Evolutionary conservation across 345 rosid genomes (phyloP).

Genomic region (Limnanthes douglasii): DNA sequence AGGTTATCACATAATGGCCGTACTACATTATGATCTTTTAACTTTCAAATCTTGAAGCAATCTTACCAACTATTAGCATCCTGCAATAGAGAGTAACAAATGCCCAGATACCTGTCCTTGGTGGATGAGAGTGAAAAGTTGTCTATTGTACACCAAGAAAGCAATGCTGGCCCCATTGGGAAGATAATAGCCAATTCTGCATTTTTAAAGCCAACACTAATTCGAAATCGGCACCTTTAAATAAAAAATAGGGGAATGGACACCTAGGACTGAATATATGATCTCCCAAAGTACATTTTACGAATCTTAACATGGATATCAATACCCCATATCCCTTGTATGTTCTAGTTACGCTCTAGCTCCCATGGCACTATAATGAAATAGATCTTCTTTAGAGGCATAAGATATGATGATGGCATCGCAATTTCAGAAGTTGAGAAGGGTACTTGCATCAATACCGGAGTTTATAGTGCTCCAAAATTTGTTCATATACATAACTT

Average conservation of each 20-base stretch:
- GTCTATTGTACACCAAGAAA: conserved; percentile 95
- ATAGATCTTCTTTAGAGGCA: conserved; percentile 11
- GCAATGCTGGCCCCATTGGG: conserved; percentile 88
- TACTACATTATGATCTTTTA: conserved; percentile 38
- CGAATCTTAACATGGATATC: conserved; percentile 24
- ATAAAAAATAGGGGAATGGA: conserved; percentile 72
- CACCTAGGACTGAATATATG: conserved; percentile 49
- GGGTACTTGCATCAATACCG: background rate
- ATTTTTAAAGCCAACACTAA: conserved; percentile 95
- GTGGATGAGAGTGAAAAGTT: conserved; percentile 52
- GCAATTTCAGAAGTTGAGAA: conserved; percentile 7
- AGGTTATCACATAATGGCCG: conserved; percentile 32
- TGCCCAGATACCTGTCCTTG: conserved; percentile 88
- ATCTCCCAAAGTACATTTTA: conserved; percentile 33
- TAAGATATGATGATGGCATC: too few species aligned
- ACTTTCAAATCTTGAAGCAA: conserved; percentile 59
- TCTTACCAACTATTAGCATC: conserved; percentile 93
- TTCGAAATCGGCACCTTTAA: conserved; percentile 84
- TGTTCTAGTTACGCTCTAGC: conserved; percentile 15
- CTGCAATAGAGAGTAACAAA: conserved; percentile 54
- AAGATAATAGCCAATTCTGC: conserved; percentile 89
- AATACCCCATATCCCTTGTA: conserved; percentile 13
- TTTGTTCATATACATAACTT: background rate
- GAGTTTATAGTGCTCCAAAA: background rate
- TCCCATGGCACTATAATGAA: conserved; percentile 10